Base-by-base conservation (phyloP, 192 early-diverging fungal genomes). In the Entomortierella parvispora region DNA sequence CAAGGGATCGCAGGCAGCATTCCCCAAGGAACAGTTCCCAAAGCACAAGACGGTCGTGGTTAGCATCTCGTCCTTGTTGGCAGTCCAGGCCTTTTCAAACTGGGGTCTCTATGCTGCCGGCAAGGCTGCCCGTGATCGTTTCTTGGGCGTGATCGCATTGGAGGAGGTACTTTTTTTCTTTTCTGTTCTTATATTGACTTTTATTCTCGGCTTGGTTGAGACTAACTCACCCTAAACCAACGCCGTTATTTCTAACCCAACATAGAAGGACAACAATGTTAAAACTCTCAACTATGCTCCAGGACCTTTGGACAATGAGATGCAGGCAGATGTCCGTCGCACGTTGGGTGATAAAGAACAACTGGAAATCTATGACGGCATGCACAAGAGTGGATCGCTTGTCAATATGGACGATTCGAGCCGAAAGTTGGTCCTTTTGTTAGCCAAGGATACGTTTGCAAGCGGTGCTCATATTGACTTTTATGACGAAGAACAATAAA, bases 241-340 rank as follows among this genome's bases (percentile, higher is more conserved):
- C 25, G 10, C 8, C 20, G 3, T 0, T 65, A 22, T 9, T 23
- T 6, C 18, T 14, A 22, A 8, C 10, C 56, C 7, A 59, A 10
- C 43, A 4, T 15, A 80, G 79, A 70, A 68, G 28, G 46, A 31
- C 40, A 80, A 71, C 55, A 44, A 83, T 37, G 76, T 91, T 47
- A 86, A 89, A 58, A 86, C 89, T 15, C 81, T 97, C 42, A 94
- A 83, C 63, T 97, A 97, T 80, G 93, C 95, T 3, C 95, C 95
- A 2, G 95, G 95, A 15, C 95, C 95, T 32, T 75, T 97, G 54
- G 92, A 95, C 47, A 93, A 90, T 50, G 84, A 90, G 34, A 95
- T 95, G 94, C 93, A 95, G 79, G 71, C 77, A 1, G 65, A 83
- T 33, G 93, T 95, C 33, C 87, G 95, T 22, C 69, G 83, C 25